phyloP scores from a whole-genome alignment of 768 basidiomycete species.

The Boletus rufocinnamomeus region DNA sequence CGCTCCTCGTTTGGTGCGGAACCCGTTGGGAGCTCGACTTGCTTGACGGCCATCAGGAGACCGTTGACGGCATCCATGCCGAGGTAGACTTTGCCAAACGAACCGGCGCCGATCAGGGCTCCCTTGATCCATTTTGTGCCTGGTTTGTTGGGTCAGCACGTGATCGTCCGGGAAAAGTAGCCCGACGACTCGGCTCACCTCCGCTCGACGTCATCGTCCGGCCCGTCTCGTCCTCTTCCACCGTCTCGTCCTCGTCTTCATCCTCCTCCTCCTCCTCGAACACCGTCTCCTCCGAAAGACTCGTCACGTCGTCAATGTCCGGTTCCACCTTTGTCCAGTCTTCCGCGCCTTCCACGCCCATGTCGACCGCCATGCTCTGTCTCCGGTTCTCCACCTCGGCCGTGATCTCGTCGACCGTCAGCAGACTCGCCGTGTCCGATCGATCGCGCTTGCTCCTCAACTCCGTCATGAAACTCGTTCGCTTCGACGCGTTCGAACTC shows the following conservation, averaged over 20 bases:
- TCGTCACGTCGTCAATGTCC: constrained; percentile 49
- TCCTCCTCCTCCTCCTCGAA: constrained; percentile 50
- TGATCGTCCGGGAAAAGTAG: background rate
- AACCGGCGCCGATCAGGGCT: constrained; percentile 91
- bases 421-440: constrained; percentile 85
- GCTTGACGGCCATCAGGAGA: constrained; percentile 95
- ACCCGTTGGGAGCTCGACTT: constrained; percentile 88
- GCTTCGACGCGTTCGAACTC: constrained; percentile 54
- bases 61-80: constrained; percentile 93
- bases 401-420: constrained; percentile 98
- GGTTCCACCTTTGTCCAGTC: constrained; percentile 77
- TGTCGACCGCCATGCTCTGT: constrained; percentile 49
- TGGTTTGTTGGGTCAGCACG: constrained; percentile 28
- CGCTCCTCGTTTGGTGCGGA: constrained; percentile 86
- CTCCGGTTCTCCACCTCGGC: constrained; percentile 81
- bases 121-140: constrained; percentile 97
- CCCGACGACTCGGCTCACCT: constrained; percentile 39
- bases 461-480: constrained; percentile 82
- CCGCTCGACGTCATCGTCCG: constrained; percentile 57
- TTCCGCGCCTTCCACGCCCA: constrained; percentile 52
- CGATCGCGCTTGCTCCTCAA: constrained; percentile 78
- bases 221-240: constrained; percentile 52
- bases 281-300: constrained; percentile 46
- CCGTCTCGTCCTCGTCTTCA: constrained; percentile 48
- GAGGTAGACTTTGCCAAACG: constrained; percentile 93